Evolutionary conservation across 2,329 filamentous ascomycete genomes (phyloP), one percentile per base, ranked within the genome.

Genomic region (Venturia aucupariae): DNA sequence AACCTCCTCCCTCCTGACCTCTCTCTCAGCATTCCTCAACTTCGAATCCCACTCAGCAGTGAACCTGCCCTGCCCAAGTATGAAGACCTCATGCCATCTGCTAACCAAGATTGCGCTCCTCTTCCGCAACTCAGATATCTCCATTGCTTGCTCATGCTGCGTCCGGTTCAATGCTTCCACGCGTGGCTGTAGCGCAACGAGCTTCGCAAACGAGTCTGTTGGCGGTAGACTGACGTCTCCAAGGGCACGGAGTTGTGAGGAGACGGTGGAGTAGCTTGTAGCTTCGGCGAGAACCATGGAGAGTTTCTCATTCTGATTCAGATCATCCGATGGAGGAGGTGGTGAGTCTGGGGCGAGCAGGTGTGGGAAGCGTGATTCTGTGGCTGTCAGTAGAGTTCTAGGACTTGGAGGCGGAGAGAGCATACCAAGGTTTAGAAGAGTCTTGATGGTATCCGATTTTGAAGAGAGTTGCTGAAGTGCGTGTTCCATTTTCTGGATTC

Each of bases 11-110:
- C 88, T 82, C 72, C 85, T 81, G 2, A 93, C 79, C 10, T 79
- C 79, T 64, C 84, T 81, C 76, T 94, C 90, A 8, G 85, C 82
- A 66, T 80, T 78, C 73, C 84, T 83, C 15, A 92, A 74, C 61
- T 88, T 80, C 41, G 83, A 81, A 75, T 95, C 89, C 71, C 88
- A 85, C 62, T 88, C 85, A 27, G 87, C 88, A 77, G 91, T 87
- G 65, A 83, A 82, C 68, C 86, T 83, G 0, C 87, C 87, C 68
- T 84, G 85, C 13, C 82, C 82, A 60, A 96, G 77, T 54, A 94
- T 80, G 3, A 86, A 84, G 30, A 84, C 78, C 72, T 92, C 86
- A 75, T 93, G 92, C 88, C 90, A 95, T 42, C 67, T 74, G 73
- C 75, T 74, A 64, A 79, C 74, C 13, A 78, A 59, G 59, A 74